Base-by-base conservation (phyloP, 352 stramenopile genomes). In the Phytophthora uliginosa region DNA sequence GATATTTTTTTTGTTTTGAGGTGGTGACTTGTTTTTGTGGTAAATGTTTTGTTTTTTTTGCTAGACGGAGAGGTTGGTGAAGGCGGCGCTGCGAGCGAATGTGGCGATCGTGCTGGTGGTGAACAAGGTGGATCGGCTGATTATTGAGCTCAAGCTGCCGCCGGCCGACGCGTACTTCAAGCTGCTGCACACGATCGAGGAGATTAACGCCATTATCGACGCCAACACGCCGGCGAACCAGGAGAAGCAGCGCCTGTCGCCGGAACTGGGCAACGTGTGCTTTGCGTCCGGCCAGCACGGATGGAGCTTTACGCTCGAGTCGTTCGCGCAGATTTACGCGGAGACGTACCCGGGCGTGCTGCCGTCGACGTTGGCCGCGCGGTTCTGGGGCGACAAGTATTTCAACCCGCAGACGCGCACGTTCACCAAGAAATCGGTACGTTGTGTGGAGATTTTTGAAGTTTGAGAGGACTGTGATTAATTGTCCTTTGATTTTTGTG, bases 121-220 rank as follows among this genome's bases (percentile, higher is more conserved):
- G 45, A 99, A 99, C 80, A 99, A 99, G 80, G 89, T 99, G 47
- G 98, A 99, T 81, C 96, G 98, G 0, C 80, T 99, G 17, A 98
- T 99, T 72, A 91, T 99, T 26, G 98, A 99, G 77, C 87, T 99
- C 45, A 99, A 99, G 79, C 75, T 99, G 10, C 97, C 98, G 7
- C 98, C 98, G 0, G 83, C 88, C 7, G 98, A 99, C 81, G 95
- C 97, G 47, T 99, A 99, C 83, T 99, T 98, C 76, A 99, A 99
- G 81, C 76, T 99, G 34, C 74, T 97, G 34, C 88, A 99, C 79
- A 97, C 97, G 38, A 97, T 99, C 52, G 98, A 99, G 73, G 92
- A 98, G 60, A 88, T 99, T n/a, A 99, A 99, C 77, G 86, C 82
- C 1, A 84, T 98, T 47, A 86, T 99, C 48, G 79, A 85, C 7